These are phyloP conservation scores for Vickermania ingenoplastis DNA, from an alignment of 208 protist genomes.

Conservation along the genomic window DNA sequence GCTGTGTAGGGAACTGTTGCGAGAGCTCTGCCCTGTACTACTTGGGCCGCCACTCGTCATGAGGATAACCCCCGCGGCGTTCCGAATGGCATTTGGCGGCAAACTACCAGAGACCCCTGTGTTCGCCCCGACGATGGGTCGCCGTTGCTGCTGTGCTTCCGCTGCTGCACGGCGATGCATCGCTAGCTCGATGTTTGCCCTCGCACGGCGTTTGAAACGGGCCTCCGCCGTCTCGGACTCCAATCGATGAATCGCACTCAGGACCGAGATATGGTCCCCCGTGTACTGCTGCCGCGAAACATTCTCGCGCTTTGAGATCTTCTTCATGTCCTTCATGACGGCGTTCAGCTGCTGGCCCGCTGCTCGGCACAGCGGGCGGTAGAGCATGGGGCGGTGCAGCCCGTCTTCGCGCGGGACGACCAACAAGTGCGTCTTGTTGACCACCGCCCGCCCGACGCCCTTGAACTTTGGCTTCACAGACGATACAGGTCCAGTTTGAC, in stretches of 20 bases:
- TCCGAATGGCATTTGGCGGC: no score
- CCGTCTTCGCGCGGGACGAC: slow-evolving; percentile 24
- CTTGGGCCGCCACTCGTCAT: no score
- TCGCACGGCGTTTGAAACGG: slow-evolving; percentile 8
- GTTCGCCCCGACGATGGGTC: not conserved
- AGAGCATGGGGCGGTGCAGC: slow-evolving; percentile 23
- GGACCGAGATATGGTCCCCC: slow-evolving; percentile 15
- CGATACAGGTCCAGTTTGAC: not conserved
- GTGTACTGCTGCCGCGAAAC: slow-evolving; percentile 26
- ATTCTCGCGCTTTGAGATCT: slow-evolving; percentile 19
- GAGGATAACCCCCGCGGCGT: no score
- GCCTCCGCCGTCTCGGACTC: slow-evolving; percentile 4
- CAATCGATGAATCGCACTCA: slow-evolving; percentile 5
- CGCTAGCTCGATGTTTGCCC: not conserved
- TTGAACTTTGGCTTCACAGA: not conserved
- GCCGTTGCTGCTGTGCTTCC: not conserved
- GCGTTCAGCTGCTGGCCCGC: slow-evolving; percentile 17
- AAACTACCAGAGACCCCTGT: not conserved
- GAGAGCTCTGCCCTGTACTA: no score
- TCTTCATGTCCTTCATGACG: slow-evolving; percentile 17
- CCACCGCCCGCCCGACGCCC: not conserved
- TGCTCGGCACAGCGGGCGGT: slow-evolving; percentile 16
- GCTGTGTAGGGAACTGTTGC: no score
- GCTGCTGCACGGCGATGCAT: no score
- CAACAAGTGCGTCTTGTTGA: slow-evolving; percentile 13